Percentiles rank a stretch among this genome's conserved stretches.
Conservation (phyloP, 169 alveolate species). For the Amoebophrya sp. region DNA sequence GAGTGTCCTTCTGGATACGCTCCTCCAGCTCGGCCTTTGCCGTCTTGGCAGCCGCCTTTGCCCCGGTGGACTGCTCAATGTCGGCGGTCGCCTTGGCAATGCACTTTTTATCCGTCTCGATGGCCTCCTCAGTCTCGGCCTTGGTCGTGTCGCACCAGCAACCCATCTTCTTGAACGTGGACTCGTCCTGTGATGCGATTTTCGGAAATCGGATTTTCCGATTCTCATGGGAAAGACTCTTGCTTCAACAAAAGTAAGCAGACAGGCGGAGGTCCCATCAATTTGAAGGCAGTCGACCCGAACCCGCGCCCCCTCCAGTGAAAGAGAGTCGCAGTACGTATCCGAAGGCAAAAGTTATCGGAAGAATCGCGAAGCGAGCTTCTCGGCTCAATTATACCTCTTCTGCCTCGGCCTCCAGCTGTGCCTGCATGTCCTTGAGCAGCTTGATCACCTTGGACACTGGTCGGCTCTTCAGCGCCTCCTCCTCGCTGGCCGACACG, state of each 20-base stretch:
- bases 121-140: background rate
- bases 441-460: background rate
- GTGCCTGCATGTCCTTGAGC: background rate
- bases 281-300: no score
- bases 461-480: background rate
- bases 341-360: no score
- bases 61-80: background rate
- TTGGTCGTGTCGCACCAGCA: constrained; percentile 1
- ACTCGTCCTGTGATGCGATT: no score
- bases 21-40: background rate
- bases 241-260: no score
- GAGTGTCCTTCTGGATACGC: background rate
- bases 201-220: no score
- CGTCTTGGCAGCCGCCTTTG: background rate
- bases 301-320: no score
- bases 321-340: no score
- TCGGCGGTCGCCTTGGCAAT: background rate
- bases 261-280: no score
- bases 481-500: no score
- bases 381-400: no score
- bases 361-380: no score
- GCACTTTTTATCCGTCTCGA: background rate
- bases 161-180: background rate
- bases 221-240: no score
- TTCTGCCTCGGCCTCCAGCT: background rate